These are phyloP conservation scores for Melampsora larici-populina DNA, from an alignment of 1,284 basidiomycete species.

Conservation along the genomic window DNA sequence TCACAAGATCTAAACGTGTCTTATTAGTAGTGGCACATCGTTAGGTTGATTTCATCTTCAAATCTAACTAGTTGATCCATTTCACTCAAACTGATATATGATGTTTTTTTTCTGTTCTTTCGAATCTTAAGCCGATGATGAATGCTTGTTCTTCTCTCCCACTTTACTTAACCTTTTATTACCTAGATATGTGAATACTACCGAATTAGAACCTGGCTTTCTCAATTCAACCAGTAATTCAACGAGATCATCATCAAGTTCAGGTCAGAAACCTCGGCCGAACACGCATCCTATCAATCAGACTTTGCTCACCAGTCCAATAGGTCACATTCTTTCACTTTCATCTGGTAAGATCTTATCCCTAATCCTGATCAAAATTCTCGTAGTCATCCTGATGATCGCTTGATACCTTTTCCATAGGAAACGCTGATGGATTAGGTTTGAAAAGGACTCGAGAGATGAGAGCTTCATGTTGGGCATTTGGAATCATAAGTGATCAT, in stretches of 20 bases:
- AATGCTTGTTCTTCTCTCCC: conserved; percentile 40
- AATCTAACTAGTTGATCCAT: too few relatives aligned
- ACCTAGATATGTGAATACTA: conserved; percentile 20
- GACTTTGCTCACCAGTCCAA: conserved; percentile 2
- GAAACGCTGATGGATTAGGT: conserved; percentile 41
- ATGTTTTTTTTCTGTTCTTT: not conserved
- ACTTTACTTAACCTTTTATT: conserved; percentile 30
- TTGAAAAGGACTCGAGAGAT: conserved; percentile 31
- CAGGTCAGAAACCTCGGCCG: not conserved
- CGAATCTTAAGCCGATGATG: conserved; percentile 37
- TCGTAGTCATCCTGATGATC: not conserved
- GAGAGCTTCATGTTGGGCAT: conserved; percentile 36
- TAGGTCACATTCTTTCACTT: conserved; percentile 35
- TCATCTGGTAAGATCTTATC: conserved; percentile 28
- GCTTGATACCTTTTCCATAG: not conserved
- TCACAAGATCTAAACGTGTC: conserved; percentile 19
- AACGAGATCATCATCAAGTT: not conserved
- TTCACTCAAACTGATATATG: not conserved
- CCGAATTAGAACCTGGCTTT: not conserved
- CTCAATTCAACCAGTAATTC: not conserved
- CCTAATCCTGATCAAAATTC: not conserved
- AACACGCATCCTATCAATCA: not conserved
- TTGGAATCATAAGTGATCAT: conserved; percentile 24
- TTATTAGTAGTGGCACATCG: conserved; percentile 39
- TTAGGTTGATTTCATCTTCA: conserved; percentile 4